These are phyloP conservation scores for Xylariaceae sp. DNA, from an alignment of 2,329 filamentous ascomycete genomes.

Conservation along the genomic window DNA sequence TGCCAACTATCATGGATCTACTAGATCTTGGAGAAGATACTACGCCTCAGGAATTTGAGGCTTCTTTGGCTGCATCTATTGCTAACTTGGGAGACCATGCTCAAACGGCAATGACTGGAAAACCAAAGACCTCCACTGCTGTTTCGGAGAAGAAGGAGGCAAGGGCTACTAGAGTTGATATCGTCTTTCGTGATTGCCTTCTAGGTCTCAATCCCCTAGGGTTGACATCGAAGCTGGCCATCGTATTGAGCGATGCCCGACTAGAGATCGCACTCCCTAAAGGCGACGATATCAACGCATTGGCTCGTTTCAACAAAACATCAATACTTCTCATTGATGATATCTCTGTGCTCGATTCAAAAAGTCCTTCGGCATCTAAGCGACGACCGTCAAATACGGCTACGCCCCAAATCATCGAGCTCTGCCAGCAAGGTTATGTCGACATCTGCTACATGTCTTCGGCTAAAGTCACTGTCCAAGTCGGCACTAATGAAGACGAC, in stretches of 20 bases:
- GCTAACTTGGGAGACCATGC: constrained; percentile 68
- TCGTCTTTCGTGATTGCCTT: constrained; percentile 77
- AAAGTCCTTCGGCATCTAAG: constrained; percentile 37
- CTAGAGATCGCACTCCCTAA: constrained; percentile 65
- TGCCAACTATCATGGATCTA: constrained; percentile 76
- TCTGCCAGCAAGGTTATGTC: constrained; percentile 71
- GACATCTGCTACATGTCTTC: constrained; percentile 84
- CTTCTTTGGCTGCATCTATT: constrained; percentile 73
- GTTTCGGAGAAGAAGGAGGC: constrained; percentile 26
- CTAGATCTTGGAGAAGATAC: constrained; percentile 65
- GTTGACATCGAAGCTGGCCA: constrained; percentile 67
- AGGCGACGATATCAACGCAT: constrained; percentile 59
- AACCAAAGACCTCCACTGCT: constrained; percentile 11
- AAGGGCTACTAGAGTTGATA: constrained; percentile 63
- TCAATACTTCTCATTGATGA: constrained; percentile 83
- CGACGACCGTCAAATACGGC: constrained; percentile 36
- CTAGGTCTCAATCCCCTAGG: constrained; percentile 80
- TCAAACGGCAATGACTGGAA: constrained; percentile 44
- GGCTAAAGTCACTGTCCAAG: constrained; percentile 63
- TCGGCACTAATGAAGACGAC: constrained; percentile 52
- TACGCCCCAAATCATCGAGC: constrained; percentile 50
- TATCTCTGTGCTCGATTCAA: constrained; percentile 41
- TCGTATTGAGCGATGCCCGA: constrained; percentile 75
- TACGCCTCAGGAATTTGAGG: constrained; percentile 68
- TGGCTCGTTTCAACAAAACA: constrained; percentile 70